Percentiles rank a stretch among this genome's conserved stretches.
Evolutionary conservation across 371 early-diverging fungal species (phyloP).

Genomic region (Capillidium rhysosporum): DNA sequence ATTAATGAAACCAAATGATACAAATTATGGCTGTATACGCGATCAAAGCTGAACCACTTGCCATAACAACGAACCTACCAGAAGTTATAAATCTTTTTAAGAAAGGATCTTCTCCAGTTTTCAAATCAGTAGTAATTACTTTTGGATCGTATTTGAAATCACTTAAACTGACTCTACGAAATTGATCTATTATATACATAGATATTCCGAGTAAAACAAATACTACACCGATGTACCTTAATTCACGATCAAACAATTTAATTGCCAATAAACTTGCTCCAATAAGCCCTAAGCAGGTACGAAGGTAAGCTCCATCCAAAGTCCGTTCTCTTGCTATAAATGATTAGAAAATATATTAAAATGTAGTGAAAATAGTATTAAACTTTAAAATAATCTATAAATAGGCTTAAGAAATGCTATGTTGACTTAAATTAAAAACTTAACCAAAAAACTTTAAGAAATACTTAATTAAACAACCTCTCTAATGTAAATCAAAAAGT

Average conservation of each 20-base stretch:
- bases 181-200: not conserved
- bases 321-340: conserved; percentile 1
- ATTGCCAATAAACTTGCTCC: not conserved
- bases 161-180: not conserved
- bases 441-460: no score
- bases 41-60: not conserved
- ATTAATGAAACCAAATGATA: not conserved
- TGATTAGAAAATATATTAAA: no score
- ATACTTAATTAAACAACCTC: no score
- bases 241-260: not conserved
- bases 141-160: not conserved
- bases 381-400: no score
- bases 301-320: conserved; percentile 1
- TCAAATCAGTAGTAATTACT: not conserved
- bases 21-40: not conserved
- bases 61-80: not conserved
- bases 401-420: no score
- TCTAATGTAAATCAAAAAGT: not conserved
- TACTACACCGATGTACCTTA: not conserved
- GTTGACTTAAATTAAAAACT: no score
- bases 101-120: not conserved
- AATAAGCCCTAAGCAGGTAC: not conserved
- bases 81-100: not conserved
- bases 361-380: no score
- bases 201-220: not conserved